phyloP scores from a whole-genome alignment of 2,329 filamentous ascomycete species.

The Fusarium tuaranense region DNA sequence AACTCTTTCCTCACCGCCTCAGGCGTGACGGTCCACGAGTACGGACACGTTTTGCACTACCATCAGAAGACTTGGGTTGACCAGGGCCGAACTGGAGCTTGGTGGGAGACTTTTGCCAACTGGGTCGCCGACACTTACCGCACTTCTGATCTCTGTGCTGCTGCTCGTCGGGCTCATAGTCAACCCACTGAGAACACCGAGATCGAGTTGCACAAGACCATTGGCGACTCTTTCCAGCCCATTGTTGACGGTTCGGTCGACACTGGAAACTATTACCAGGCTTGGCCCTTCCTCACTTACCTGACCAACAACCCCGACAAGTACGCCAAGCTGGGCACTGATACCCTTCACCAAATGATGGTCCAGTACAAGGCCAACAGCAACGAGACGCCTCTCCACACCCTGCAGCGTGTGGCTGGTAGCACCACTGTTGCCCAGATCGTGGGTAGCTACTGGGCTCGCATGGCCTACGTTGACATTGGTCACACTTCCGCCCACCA shows the following conservation, averaged over 20 bases:
- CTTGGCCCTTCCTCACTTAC: slow-evolving; percentile 62
- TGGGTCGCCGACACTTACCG: slow-evolving; percentile 61
- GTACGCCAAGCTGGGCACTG: slow-evolving; percentile 52
- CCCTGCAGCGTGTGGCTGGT: slow-evolving; percentile 53
- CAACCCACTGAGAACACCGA: slow-evolving; percentile 50
- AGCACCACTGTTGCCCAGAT: slow-evolving; percentile 51
- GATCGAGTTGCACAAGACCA: slow-evolving; percentile 56
- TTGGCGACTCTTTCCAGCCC: slow-evolving; percentile 59
- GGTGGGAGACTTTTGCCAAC: slow-evolving; percentile 64
- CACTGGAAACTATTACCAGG: slow-evolving; percentile 62
- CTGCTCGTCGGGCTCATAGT: slow-evolving; percentile 49
- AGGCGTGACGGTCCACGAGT: slow-evolving; percentile 60
- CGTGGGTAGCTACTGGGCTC: slow-evolving; percentile 62
- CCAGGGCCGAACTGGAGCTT: slow-evolving; percentile 58
- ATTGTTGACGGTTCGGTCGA: slow-evolving; percentile 57
- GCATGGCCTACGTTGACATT: slow-evolving; percentile 65
- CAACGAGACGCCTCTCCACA: slow-evolving; percentile 62
- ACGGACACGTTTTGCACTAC: slow-evolving; percentile 60
- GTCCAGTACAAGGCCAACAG: slow-evolving; percentile 55
- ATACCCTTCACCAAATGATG: slow-evolving; percentile 57
- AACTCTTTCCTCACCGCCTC: slow-evolving; percentile 51
- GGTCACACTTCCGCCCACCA: slow-evolving; percentile 55
- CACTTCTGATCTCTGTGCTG: slow-evolving; percentile 56
- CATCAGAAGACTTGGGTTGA: slow-evolving; percentile 57
- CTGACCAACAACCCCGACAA: slow-evolving; percentile 60